phyloP scores from a whole-genome alignment of 2,329 filamentous ascomycete species.

The Chaetomiaceae sp. region DNA sequence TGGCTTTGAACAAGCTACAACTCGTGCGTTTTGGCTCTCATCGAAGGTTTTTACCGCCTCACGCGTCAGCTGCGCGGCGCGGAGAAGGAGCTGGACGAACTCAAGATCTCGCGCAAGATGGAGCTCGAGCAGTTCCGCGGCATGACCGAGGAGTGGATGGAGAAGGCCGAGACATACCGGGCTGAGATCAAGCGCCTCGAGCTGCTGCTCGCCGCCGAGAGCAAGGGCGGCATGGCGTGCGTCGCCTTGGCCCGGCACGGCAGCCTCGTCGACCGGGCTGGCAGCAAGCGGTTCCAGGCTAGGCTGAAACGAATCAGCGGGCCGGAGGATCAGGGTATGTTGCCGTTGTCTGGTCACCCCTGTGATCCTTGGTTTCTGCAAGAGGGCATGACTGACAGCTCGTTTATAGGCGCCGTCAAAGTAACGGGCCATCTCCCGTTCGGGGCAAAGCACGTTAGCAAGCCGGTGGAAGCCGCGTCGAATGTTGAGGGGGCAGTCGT shows the following conservation, averaged over 20 bases:
- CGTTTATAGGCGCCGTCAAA: background rate
- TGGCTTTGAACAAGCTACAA: no score
- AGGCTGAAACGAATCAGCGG: conserved; percentile 26
- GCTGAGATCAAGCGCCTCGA: conserved; percentile 37
- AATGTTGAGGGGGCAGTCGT: background rate
- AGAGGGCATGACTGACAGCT: background rate
- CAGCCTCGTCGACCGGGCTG: conserved; percentile 37
- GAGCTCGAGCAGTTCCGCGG: conserved; percentile 32
- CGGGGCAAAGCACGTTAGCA: background rate
- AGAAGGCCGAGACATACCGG: conserved; percentile 33
- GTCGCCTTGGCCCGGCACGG: conserved; percentile 38
- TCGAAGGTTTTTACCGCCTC: conserved; percentile 32
- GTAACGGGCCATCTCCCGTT: background rate
- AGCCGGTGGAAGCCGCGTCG: background rate
- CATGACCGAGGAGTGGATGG: conserved; percentile 35
- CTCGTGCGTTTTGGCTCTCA: conserved; percentile 34
- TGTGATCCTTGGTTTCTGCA: background rate
- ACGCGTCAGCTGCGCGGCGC: conserved; percentile 20
- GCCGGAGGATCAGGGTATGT: conserved; percentile 12
- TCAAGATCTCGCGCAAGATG: conserved; percentile 26
- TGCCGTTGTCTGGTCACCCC: background rate
- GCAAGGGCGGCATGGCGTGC: conserved; percentile 37
- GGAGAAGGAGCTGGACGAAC: conserved; percentile 25
- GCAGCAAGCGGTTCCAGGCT: conserved; percentile 28
- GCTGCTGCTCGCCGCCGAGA: conserved; percentile 30